Base-by-base conservation (phyloP, 2,329 filamentous ascomycete genomes). In the Botrytis deweyae region DNA sequence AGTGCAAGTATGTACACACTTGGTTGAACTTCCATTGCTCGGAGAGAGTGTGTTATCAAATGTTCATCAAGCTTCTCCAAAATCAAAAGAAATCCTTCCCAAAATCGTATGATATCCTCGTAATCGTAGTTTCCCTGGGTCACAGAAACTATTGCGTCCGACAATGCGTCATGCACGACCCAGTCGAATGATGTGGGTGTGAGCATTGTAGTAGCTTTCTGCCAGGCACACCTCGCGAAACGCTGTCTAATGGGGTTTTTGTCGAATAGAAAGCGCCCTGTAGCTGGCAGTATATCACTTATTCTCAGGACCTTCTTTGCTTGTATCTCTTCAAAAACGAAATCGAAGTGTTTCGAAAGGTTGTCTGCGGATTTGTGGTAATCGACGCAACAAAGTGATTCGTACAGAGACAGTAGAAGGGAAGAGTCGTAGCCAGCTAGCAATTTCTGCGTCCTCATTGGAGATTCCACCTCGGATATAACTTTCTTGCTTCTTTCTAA, bases 211-310 rank as follows among this genome's bases (percentile, higher is more conserved):
- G 89, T 86, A 66, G 88, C 86, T 58, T 88, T 89, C n/a, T 86
- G 85, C 89, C 92, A 95, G 9, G 90, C 89, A 68, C 87, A 84
- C 20, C 72, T 76, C 1, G 93, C 93, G 87, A 94, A 97, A 61
- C 85, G 84, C 58, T 86, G 86, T 69, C 92, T 89, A 66, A 85
- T 84, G 38, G 86, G 83, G 76, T 95, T 90, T 44, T 88, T 84
- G 77, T 93, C 91, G 80, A 97, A 98, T 3, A 98, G 86, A 78
- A 98, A 98, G 33, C 88, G 89, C 4, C 92, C 92, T 86, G 96
- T 93, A 20, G 93, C 93, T 2, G 95, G 95, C 4, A 97, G 87
- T 73, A 88, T 93, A 40, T 90, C 88, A 1, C 90, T 89, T 40
- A 97, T 87, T 80, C 92, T 94, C 29, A 98, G 85, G n/a, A 90